Conservation (phyloP, 306 rosid genomes). For the Glycyrrhiza uralensis region DNA sequence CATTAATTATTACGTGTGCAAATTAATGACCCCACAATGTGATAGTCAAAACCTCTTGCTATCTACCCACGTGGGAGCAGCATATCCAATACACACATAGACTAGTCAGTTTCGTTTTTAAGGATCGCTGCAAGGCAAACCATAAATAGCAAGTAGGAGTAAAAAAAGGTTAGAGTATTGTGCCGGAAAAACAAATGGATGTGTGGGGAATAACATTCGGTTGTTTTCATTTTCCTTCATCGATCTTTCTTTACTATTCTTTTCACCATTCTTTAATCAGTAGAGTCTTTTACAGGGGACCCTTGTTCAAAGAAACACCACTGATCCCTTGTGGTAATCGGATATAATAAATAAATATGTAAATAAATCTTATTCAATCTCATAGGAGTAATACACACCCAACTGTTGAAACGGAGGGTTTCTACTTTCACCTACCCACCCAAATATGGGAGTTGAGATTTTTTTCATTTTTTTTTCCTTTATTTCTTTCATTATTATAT, state of each 20-base stretch:
- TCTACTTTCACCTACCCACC: not conserved
- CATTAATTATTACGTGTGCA: not conserved
- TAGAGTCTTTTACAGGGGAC: not conserved
- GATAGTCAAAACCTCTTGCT: not conserved
- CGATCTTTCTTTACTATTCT: not conserved
- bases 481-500: no score
- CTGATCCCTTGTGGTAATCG: not conserved
- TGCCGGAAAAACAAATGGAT: not conserved
- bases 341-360: no score
- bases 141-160: no score
- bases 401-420: no score
- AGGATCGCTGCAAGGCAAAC: not conserved
- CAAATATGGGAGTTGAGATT: not conserved
- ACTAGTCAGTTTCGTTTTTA: conserved; percentile 5
- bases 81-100: not conserved
- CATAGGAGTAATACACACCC: no score
- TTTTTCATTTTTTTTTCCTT: no score
- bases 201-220: not conserved
- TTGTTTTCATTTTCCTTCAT: not conserved
- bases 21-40: conserved; percentile 5
- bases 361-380: no score
- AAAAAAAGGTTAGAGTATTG: not conserved
- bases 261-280: not conserved
- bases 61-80: conserved; percentile 25
- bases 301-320: not conserved